Evolutionary conservation across 169 alveolate genomes (phyloP).

Genomic region (Neospora caninum): DNA sequence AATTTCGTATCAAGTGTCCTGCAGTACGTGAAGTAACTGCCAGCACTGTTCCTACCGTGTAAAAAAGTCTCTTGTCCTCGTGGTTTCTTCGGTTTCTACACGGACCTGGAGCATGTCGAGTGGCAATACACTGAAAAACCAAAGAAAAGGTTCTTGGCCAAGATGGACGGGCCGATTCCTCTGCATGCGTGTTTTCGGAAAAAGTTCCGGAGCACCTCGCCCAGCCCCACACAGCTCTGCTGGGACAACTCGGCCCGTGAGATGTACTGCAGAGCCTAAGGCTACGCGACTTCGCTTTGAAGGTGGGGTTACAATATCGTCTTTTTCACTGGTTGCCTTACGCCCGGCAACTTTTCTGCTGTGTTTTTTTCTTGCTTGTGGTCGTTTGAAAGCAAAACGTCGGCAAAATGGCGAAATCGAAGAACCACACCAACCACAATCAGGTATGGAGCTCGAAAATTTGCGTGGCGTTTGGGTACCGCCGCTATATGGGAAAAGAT

Average conservation of each 20-base stretch:
- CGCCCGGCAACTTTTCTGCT: neutral
- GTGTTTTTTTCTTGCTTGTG: neutral
- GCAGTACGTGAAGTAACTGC: too few species aligned
- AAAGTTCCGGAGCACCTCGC: neutral
- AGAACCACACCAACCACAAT: slow-evolving; percentile 90
- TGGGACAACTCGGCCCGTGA: neutral
- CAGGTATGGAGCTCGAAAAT: slow-evolving; percentile 74
- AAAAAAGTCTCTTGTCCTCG: too few species aligned
- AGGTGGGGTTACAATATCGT: neutral
- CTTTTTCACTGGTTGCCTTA: neutral
- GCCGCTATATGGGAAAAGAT: too few species aligned
- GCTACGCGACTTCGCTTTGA: neutral
- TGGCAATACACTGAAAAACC: neutral
- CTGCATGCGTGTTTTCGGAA: neutral
- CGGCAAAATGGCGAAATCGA: slow-evolving; percentile 85
- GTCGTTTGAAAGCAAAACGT: neutral
- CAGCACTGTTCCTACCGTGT: too few species aligned
- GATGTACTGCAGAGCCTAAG: neutral
- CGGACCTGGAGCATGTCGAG: too few species aligned
- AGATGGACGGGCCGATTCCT: neutral
- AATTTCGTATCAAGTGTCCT: too few species aligned
- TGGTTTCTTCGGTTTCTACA: too few species aligned
- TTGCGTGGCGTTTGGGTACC: too few species aligned
- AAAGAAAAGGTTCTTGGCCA: too few species aligned
- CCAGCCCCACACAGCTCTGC: neutral